Percentiles rank a stretch among this genome's conserved stretches.
Evolutionary conservation across 345 rosid genomes (phyloP).

Genomic region (Citrus glauca): DNA sequence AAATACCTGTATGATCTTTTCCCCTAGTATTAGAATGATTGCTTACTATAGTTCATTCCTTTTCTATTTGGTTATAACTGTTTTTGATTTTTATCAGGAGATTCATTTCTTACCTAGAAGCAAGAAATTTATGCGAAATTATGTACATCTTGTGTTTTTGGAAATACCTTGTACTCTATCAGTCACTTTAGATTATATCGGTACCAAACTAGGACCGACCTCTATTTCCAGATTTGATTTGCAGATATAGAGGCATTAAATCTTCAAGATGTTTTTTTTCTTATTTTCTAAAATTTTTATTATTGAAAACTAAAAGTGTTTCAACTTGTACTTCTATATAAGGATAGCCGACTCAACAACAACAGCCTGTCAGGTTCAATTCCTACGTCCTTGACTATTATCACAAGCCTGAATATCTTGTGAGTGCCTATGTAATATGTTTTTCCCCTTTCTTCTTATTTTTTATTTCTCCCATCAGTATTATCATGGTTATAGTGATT

Average conservation of each 20-base stretch:
- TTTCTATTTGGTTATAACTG: background rate
- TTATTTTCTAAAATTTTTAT: background rate
- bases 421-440: too few species aligned
- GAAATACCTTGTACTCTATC: background rate
- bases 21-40: background rate
- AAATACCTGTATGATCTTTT: slow-evolving; percentile 32
- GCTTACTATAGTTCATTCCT: background rate
- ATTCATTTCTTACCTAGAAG: background rate
- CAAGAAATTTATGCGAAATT: too few species aligned
- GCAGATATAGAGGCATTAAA: background rate
- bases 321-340: slow-evolving; percentile 13
- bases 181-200: background rate
- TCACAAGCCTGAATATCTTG: too few species aligned
- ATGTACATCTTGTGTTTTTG: background rate
- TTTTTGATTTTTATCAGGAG: background rate
- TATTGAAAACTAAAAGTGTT: background rate
- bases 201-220: background rate
- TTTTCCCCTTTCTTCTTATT: too few species aligned
- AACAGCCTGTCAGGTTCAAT: slow-evolving; percentile 14
- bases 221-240: too few species aligned
- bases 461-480: too few species aligned
- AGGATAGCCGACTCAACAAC: slow-evolving; percentile 44
- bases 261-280: background rate
- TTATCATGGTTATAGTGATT: background rate
- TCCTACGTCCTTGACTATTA: too few species aligned